These are phyloP conservation scores for Aspergillus pseudoviridinutans DNA, from an alignment of 2,329 filamentous ascomycete genomes.

Conservation along the genomic window DNA sequence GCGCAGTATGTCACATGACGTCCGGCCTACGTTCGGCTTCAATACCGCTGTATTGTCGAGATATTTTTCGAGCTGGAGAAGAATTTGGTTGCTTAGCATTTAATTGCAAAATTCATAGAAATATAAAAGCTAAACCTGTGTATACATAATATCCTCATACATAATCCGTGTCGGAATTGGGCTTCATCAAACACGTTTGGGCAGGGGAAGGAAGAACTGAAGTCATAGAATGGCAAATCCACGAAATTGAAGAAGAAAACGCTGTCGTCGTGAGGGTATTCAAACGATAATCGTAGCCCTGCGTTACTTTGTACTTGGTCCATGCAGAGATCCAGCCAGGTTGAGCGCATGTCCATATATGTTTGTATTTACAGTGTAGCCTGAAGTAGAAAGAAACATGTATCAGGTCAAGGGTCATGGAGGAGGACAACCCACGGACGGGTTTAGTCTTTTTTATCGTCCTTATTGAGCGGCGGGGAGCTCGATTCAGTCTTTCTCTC, in stretches of 20 bases:
- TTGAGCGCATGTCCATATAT: slow-evolving; percentile 9
- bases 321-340: slow-evolving; percentile 11
- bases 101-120: background rate
- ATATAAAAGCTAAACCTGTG: background rate
- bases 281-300: slow-evolving; percentile 29
- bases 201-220: background rate
- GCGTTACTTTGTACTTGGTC: slow-evolving; percentile 26
- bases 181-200: background rate
- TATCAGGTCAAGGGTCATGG: background rate
- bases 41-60: background rate
- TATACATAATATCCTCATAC: background rate
- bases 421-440: background rate
- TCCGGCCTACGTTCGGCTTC: background rate
- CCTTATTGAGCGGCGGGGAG: slow-evolving; percentile 21
- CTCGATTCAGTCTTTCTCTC: slow-evolving; percentile 17
- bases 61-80: background rate
- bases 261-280: slow-evolving; percentile 27
- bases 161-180: background rate
- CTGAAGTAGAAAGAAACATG: slow-evolving; percentile 1
- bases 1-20: slow-evolving; percentile 21
- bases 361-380: slow-evolving; percentile 18
- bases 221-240: slow-evolving; percentile 4
- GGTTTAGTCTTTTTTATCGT: slow-evolving; percentile 29
- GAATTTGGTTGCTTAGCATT: background rate
- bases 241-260: slow-evolving; percentile 17